These are phyloP conservation scores for Zasmidium cellare DNA, from an alignment of 2,329 filamentous ascomycete species.

Conservation along the genomic window DNA sequence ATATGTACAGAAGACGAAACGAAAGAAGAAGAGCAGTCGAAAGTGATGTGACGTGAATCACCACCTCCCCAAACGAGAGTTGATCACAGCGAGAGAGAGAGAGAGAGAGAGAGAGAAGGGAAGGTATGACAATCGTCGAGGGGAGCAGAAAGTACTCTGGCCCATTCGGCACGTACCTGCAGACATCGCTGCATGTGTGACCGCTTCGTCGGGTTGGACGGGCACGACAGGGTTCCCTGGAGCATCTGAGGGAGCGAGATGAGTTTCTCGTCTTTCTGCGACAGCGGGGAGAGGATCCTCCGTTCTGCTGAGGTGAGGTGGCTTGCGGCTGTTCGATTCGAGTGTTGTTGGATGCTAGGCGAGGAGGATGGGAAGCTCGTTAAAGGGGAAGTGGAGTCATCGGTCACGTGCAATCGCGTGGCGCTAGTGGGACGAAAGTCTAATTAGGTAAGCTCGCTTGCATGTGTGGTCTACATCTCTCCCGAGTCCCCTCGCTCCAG, in stretches of 20 bases:
- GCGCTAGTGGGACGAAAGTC: too few relatives aligned
- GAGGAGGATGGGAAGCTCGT: too few relatives aligned
- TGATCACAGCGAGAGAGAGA: background rate
- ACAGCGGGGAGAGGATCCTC: background rate
- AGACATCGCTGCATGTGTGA: background rate
- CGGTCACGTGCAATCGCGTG: too few relatives aligned
- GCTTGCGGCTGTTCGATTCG: background rate
- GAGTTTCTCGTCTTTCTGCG: background rate
- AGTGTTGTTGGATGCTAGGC: too few relatives aligned
- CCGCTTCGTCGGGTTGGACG: too few relatives aligned
- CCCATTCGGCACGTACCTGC: background rate
- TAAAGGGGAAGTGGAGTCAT: too few relatives aligned
- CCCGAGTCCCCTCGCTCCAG: too few relatives aligned
- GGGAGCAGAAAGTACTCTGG: background rate
- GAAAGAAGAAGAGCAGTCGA: background rate
- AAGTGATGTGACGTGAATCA: slow-evolving; percentile 1
- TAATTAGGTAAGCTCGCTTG: too few relatives aligned
- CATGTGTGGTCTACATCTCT: too few relatives aligned
- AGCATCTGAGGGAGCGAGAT: background rate
- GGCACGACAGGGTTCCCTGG: too few relatives aligned
- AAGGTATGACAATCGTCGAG: background rate
- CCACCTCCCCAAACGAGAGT: too few relatives aligned
- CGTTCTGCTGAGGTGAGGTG: background rate
- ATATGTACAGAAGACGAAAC: background rate
- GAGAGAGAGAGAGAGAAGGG: background rate